Conservation (phyloP, 2,329 filamentous ascomycete species). For the Coniella vitis region DNA sequence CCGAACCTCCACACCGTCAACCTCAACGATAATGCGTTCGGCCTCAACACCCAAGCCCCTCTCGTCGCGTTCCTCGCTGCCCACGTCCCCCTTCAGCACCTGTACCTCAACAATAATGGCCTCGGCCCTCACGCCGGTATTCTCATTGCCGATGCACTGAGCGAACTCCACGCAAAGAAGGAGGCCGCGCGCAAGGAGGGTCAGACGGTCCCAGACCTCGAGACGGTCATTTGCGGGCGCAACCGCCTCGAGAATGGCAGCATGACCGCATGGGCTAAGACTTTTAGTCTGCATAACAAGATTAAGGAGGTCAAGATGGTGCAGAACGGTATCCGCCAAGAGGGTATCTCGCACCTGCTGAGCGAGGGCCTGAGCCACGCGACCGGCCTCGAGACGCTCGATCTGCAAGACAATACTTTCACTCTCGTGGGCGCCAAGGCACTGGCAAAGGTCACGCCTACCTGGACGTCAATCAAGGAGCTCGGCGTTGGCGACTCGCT, state of each 20-base stretch:
- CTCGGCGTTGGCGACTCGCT: slow-evolving; percentile 86
- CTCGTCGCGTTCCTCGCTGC: slow-evolving; percentile 85
- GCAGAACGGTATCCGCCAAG: slow-evolving; percentile 92
- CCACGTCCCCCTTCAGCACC: slow-evolving; percentile 84
- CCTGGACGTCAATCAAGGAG: slow-evolving; percentile 72
- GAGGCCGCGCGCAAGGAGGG: slow-evolving; percentile 65
- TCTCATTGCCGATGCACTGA: slow-evolving; percentile 81
- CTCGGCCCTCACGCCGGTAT: slow-evolving; percentile 87
- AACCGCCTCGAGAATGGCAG: slow-evolving; percentile 94
- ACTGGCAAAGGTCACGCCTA: slow-evolving; percentile 64
- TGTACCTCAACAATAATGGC: slow-evolving; percentile 97
- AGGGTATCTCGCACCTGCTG: slow-evolving; percentile 79
- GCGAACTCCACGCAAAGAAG: slow-evolving; percentile 77
- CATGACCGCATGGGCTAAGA: slow-evolving; percentile 90
- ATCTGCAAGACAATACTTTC: slow-evolving; percentile 97
- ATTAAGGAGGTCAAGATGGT: slow-evolving; percentile 92
- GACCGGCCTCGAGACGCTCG: slow-evolving; percentile 63
- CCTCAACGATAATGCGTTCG: slow-evolving; percentile 96
- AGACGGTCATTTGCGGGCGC: slow-evolving; percentile 95
- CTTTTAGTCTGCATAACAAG: slow-evolving; percentile 74
- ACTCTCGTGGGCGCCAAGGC: slow-evolving; percentile 73
- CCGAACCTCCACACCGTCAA: slow-evolving; percentile 86
- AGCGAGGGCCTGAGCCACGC: slow-evolving; percentile 70
- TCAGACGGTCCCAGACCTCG: slow-evolving; percentile 70
- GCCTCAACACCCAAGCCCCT: slow-evolving; percentile 87